Evolutionary conservation across 2,329 filamentous ascomycete species (phyloP).

Genomic region (Fusarium sp.): DNA sequence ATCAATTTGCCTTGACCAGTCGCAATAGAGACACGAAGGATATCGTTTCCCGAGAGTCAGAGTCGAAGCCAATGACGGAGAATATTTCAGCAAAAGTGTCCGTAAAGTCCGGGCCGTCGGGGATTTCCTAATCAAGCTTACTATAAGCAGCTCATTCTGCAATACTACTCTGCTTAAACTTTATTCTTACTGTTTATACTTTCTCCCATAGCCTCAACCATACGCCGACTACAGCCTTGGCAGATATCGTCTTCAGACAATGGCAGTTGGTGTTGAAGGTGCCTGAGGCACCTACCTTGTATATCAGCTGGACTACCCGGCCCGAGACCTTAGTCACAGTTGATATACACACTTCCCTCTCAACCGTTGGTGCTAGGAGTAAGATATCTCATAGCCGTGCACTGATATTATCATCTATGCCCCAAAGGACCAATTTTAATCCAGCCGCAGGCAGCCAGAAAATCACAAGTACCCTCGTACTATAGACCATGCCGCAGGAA

Average conservation of each 20-base stretch:
- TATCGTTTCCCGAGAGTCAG: not conserved
- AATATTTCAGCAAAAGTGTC: not conserved
- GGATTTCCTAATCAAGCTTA: not conserved
- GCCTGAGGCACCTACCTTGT: too few species aligned
- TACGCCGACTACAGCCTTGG: too few species aligned
- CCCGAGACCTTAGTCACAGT: too few species aligned
- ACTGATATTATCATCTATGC: rapidly evolving
- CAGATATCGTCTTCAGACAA: too few species aligned
- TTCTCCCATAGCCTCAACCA: rapidly evolving
- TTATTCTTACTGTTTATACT: not conserved
- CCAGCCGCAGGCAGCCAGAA: not conserved
- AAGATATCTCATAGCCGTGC: not conserved
- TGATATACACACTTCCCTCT: too few species aligned
- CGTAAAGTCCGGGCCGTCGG: not conserved
- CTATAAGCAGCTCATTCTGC: not conserved
- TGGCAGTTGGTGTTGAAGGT: too few species aligned
- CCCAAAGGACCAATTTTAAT: not conserved
- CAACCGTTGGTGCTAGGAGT: too few species aligned
- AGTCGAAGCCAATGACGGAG: not conserved
- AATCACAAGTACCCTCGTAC: rapidly evolving
- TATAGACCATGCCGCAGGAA: rapidly evolving
- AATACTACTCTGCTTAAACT: not conserved
- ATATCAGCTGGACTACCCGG: too few species aligned
- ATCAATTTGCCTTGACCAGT: not conserved
- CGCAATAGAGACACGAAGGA: not conserved